These are phyloP conservation scores for Oryza punctata DNA, from an alignment of 176 grass and related monocot species.

Conservation along the genomic window DNA sequence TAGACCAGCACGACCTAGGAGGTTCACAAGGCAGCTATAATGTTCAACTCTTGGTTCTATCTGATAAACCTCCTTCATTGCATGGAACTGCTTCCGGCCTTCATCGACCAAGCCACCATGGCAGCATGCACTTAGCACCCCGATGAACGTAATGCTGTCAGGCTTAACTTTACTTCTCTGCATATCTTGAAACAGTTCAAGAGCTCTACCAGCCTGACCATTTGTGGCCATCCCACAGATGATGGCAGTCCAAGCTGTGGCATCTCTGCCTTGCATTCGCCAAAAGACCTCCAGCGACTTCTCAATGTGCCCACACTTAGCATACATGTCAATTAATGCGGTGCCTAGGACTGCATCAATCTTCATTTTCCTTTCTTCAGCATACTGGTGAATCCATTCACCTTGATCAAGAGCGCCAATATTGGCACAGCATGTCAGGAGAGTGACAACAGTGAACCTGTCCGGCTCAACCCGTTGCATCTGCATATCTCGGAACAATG, in stretches of 20 bases:
- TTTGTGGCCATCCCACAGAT: constrained; percentile 64
- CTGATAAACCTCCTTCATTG: constrained; percentile 54
- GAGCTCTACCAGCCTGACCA: constrained; percentile 56
- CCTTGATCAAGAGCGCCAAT: constrained; percentile 60
- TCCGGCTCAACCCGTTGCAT: constrained; percentile 56
- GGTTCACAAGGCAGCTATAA: constrained; percentile 65
- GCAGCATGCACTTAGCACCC: constrained; percentile 59
- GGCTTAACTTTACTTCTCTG: constrained; percentile 38
- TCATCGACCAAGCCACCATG: constrained; percentile 72
- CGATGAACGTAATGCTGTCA: constrained; percentile 57
- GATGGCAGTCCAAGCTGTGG: constrained; percentile 58
- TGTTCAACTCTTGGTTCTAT: constrained; percentile 64
- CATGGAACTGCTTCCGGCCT: constrained; percentile 47
- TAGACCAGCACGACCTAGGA: constrained; percentile 60
- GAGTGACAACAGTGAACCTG: constrained; percentile 57
- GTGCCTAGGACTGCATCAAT: constrained; percentile 56
- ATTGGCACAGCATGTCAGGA: constrained; percentile 63
- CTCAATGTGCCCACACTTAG: constrained; percentile 56
- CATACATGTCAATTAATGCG: constrained; percentile 58
- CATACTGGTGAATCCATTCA: constrained; percentile 57
- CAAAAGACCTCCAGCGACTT: constrained; percentile 57
- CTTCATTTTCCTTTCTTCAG: constrained; percentile 44
- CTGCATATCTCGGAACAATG: constrained; percentile 70
- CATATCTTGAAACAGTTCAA: constrained; percentile 64
- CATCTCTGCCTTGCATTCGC: constrained; percentile 40